Evolutionary conservation across 805 yeast species (phyloP).

Genomic region (Yamadazyma sp.): DNA sequence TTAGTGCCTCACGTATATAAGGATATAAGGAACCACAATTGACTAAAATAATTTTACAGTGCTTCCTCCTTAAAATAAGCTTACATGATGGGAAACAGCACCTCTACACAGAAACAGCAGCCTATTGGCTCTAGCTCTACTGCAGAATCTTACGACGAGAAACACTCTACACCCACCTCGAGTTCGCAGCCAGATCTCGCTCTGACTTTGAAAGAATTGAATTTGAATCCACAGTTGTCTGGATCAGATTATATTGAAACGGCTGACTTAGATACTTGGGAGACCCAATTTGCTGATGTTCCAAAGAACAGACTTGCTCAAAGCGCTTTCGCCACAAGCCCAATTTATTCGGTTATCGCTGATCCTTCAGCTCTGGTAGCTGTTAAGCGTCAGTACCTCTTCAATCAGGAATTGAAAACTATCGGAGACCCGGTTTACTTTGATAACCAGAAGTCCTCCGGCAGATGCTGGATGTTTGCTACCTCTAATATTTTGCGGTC

Average conservation of each 20-base stretch:
- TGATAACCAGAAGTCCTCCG: conserved; percentile 68
- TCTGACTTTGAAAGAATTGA: conserved; percentile 17
- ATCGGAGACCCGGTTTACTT: conserved; percentile 36
- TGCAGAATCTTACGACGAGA: conserved; percentile 7
- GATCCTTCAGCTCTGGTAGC: conserved; percentile 22
- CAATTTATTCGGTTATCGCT: conserved; percentile 43
- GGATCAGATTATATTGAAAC: conserved; percentile 17
- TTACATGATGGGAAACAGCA: conserved; percentile 15
- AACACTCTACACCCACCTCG: conserved; percentile 4
- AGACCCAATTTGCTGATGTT: conserved; percentile 41
- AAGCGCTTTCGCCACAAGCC: conserved; percentile 51
- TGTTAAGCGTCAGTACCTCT: conserved; percentile 32
- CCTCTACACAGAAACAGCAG: conserved; percentile 8
- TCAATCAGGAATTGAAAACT: conserved; percentile 35
- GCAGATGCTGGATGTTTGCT: conserved; percentile 90
- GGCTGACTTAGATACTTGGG: conserved; percentile 42
- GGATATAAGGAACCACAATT: conserved; percentile 5
- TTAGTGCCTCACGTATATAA: conserved; percentile 7
- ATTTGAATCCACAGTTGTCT: conserved; percentile 8
- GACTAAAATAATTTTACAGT: too few species aligned
- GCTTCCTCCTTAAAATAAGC: too few species aligned
- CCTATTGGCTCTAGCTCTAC: neutral
- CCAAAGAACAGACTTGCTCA: conserved; percentile 54
- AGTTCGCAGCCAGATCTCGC: conserved; percentile 9
- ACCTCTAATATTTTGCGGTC: conserved; percentile 72